Percentiles rank a stretch among this genome's conserved stretches.
phyloP scores from a whole-genome alignment of 306 rosid genomes.

The Ammopiptanthus mongolicus region DNA sequence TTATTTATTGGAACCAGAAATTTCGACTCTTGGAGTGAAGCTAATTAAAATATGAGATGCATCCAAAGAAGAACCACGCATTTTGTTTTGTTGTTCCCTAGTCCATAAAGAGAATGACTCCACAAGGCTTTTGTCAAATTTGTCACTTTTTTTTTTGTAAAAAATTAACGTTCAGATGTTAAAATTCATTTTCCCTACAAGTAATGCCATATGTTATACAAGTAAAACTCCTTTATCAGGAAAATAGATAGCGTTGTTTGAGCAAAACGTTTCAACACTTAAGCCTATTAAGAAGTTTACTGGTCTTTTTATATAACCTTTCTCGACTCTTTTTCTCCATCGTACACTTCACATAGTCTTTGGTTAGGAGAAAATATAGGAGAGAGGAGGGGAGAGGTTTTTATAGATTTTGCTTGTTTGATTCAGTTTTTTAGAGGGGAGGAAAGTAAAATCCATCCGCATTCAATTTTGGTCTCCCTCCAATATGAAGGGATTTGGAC shows the following conservation, averaged over 20 bases:
- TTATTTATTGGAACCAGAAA: conserved; percentile 45
- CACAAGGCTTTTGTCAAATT: neutral
- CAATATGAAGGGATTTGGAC: no score
- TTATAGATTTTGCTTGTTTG: no score
- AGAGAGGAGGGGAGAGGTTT: no score
- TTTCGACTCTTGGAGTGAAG: conserved; percentile 21
- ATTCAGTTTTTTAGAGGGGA: no score
- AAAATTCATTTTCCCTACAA: neutral
- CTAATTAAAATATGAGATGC: conserved; percentile 30
- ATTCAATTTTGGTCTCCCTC: no score
- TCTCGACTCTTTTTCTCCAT: neutral
- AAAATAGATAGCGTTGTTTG: conserved; percentile 13
- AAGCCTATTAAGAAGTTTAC: neutral
- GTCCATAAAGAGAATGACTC: conserved; percentile 13
- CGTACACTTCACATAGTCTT: no score
- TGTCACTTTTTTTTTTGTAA: neutral
- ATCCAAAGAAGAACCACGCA: conserved; percentile 45
- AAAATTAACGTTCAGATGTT: neutral
- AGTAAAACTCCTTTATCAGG: conserved; percentile 14
- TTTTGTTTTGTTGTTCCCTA: conserved; percentile 35
- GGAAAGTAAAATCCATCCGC: no score
- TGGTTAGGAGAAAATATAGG: no score
- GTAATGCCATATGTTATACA: neutral
- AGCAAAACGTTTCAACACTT: neutral
- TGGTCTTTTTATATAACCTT: conserved; percentile 15